Conservation (phyloP, 495 filamentous ascomycete genomes). For the Aspergillus baeticus region DNA sequence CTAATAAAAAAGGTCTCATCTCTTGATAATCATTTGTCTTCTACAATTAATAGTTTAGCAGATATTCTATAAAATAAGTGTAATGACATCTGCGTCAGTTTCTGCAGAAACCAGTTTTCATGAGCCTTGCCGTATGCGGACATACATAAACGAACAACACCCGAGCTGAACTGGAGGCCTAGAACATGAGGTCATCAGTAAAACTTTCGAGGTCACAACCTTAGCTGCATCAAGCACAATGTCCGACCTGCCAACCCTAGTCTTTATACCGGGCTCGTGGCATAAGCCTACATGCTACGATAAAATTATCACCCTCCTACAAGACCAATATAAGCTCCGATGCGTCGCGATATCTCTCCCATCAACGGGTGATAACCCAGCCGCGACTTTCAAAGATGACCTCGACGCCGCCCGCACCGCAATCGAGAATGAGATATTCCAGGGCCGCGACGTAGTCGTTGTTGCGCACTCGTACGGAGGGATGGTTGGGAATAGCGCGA, state of each 20-base stretch:
- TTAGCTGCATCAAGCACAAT: too few relatives aligned
- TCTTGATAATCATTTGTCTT: too few relatives aligned
- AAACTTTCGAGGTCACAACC: too few relatives aligned
- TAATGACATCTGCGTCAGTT: too few relatives aligned
- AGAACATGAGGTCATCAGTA: too few relatives aligned
- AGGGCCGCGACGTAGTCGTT: constrained; percentile 43
- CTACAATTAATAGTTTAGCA: too few relatives aligned
- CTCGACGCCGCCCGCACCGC: constrained; percentile 34
- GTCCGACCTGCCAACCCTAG: constrained; percentile 26
- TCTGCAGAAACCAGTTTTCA: too few relatives aligned
- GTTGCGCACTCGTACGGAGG: constrained; percentile 54
- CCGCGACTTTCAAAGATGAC: constrained; percentile 37
- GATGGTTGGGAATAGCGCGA: constrained; percentile 44
- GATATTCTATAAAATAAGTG: too few relatives aligned
- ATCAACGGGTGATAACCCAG: constrained; percentile 35
- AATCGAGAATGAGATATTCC: constrained; percentile 31
- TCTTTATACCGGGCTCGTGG: constrained; percentile 51
- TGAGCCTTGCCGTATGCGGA: too few relatives aligned
- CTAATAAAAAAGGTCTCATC: too few relatives aligned
- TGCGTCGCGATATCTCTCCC: constrained; percentile 34
- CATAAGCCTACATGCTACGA: constrained; percentile 42
- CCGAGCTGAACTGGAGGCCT: too few relatives aligned
- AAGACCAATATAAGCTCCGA: constrained; percentile 21
- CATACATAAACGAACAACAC: too few relatives aligned
- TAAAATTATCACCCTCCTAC: constrained; percentile 36